These are phyloP conservation scores for Eucalyptus caleyi DNA, from an alignment of 345 rosid species.

Conservation along the genomic window DNA sequence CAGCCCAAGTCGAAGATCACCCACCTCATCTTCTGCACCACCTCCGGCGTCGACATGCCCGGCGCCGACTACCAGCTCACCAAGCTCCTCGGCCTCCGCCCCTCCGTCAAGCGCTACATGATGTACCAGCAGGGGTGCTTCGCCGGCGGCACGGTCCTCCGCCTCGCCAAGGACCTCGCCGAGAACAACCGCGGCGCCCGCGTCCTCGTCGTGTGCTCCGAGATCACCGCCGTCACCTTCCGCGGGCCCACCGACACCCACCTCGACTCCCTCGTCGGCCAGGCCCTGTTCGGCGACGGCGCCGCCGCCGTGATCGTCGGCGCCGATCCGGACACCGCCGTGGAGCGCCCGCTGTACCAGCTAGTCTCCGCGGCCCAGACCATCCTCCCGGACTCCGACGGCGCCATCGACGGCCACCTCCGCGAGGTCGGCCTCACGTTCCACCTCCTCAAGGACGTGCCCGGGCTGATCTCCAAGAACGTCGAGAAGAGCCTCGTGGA, in stretches of 20 bases:
- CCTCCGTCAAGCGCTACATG: constrained; percentile 70
- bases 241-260: constrained; percentile 71
- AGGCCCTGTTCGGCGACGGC: constrained; percentile 61
- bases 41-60: constrained; percentile 89
- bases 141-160: constrained; percentile 80
- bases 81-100: constrained; percentile 68
- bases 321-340: constrained; percentile 31
- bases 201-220: constrained; percentile 68
- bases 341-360: constrained; percentile 51
- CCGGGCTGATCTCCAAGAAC: constrained; percentile 63
- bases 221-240: constrained; percentile 70
- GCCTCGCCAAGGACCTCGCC: constrained; percentile 72
- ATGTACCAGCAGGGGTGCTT: constrained; percentile 64
- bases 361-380: constrained; percentile 61
- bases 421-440: constrained; percentile 67
- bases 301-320: constrained; percentile 65
- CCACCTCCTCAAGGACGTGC: constrained; percentile 54
- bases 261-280: constrained; percentile 60
- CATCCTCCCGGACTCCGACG: constrained; percentile 63
- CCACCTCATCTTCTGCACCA: constrained; percentile 73
- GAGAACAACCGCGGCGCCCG: constrained; percentile 78
- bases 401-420: constrained; percentile 59
- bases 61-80: constrained; percentile 92
- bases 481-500: constrained; percentile 50
- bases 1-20: constrained; percentile 84